phyloP scores from a whole-genome alignment of 148 eudicot species.

The Vaccinium macrocarpon region DNA sequence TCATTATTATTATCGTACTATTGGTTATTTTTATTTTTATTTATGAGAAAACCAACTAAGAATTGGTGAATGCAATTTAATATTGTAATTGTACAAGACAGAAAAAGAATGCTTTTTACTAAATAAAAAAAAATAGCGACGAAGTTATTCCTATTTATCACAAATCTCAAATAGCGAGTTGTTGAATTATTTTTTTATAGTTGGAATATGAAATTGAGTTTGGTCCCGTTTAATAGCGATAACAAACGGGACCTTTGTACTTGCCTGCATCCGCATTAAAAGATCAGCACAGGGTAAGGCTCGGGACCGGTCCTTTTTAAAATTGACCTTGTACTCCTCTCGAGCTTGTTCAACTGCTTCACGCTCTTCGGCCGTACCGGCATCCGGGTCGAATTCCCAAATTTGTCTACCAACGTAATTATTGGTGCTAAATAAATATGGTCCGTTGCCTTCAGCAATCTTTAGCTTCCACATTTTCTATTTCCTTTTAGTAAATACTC shows the following conservation, averaged over 20 bases:
- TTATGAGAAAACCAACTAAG: too few relatives aligned
- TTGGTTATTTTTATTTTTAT: too few relatives aligned
- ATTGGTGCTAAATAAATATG: slow-evolving; percentile 21
- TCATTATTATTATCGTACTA: too few relatives aligned
- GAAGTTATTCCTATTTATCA: too few relatives aligned
- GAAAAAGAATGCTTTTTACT: too few relatives aligned
- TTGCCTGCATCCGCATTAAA: slow-evolving; percentile 19
- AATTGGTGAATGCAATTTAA: too few relatives aligned
- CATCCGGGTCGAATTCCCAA: slow-evolving; percentile 18
- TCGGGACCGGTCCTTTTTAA: not conserved
- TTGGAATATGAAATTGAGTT: not conserved
- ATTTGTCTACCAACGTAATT: slow-evolving; percentile 16
- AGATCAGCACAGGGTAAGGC: slow-evolving; percentile 7
- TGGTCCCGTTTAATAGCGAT: too few relatives aligned
- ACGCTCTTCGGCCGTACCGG: slow-evolving; percentile 12
- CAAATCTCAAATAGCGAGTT: too few relatives aligned
- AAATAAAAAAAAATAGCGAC: too few relatives aligned
- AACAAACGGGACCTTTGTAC: not conserved
- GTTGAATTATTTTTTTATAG: too few relatives aligned
- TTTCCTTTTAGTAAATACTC: not conserved
- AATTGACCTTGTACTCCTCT: not conserved
- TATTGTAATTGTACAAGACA: too few relatives aligned
- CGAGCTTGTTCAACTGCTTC: slow-evolving; percentile 13
- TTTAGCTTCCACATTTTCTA: slow-evolving; percentile 20
- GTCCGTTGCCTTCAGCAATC: slow-evolving; percentile 19